These are phyloP conservation scores for Jimgerdemannia lactiflua DNA, from an alignment of 192 early-diverging fungal species.

Conservation along the genomic window DNA sequence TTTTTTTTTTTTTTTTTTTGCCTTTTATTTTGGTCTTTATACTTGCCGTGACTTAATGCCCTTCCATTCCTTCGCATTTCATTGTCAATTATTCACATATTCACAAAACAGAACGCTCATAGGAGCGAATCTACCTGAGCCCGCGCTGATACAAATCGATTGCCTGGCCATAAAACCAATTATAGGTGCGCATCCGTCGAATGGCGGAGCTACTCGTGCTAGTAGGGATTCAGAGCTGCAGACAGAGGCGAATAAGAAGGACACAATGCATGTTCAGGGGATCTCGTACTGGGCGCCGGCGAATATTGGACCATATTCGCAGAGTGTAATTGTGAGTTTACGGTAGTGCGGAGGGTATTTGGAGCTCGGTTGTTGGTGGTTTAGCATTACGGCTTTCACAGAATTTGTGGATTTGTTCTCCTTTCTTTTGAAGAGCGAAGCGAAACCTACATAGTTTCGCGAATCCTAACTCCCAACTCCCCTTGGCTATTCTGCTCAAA, in stretches of 20 bases:
- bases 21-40: no score
- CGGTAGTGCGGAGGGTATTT: not conserved
- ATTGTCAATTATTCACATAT: not conserved
- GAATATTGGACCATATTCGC: constrained; percentile 86
- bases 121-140: constrained; percentile 37
- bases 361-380: not conserved
- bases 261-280: constrained; percentile 78
- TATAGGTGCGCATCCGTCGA: not conserved
- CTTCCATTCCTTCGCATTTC: no score
- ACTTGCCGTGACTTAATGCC: no score
- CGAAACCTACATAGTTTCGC: no score
- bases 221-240: no score
- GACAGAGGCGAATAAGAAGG: constrained; percentile 15
- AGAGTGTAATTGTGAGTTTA: constrained; percentile 55
- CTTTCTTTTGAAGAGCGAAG: no score
- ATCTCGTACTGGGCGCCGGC: constrained; percentile 90
- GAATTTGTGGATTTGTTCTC: no score
- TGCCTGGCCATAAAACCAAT: constrained; percentile 44
- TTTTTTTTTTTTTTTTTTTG: no score
- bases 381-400: no score
- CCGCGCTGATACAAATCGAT: constrained; percentile 61
- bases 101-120: constrained; percentile 54
- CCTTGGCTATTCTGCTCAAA: no score
- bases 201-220: no score
- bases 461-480: no score